These are phyloP conservation scores for Amanita rubescens DNA, from an alignment of 768 basidiomycete genomes.

Conservation along the genomic window DNA sequence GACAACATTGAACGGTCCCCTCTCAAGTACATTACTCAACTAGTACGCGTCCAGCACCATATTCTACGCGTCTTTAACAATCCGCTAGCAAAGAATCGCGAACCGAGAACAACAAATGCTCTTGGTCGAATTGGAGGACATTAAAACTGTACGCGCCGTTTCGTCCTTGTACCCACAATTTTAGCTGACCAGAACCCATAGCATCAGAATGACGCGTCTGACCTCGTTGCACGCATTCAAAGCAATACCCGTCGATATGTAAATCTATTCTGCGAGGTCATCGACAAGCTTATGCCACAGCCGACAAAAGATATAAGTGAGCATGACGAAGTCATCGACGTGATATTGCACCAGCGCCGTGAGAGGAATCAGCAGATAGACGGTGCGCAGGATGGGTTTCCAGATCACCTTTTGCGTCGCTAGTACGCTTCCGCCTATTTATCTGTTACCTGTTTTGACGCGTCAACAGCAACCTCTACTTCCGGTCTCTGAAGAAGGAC, in stretches of 20 bases:
- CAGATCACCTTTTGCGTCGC: constrained; percentile 84
- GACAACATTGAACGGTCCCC: constrained; percentile 28
- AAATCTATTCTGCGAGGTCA: constrained; percentile 79
- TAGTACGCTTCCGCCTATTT: constrained; percentile 65
- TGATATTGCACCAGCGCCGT: constrained; percentile 89
- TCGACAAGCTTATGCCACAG: constrained; percentile 83
- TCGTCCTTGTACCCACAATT: neutral
- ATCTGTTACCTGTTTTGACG: constrained; percentile 11
- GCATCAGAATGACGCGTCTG: constrained; percentile 65
- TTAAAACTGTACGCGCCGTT: constrained; percentile 50
- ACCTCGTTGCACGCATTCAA: constrained; percentile 72
- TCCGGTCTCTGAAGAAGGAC: constrained; percentile 76
- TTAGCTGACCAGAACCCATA: constrained; percentile 21
- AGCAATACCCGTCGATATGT: constrained; percentile 88
- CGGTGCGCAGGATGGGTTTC: constrained; percentile 71
- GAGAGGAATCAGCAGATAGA: constrained; percentile 83
- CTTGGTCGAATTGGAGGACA: constrained; percentile 82
- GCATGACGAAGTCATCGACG: constrained; percentile 92
- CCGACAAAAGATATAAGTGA: constrained; percentile 88
- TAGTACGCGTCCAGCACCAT: constrained; percentile 45
- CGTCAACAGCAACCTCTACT: constrained; percentile 77
- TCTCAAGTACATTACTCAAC: constrained; percentile 75
- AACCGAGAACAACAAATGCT: constrained; percentile 92
- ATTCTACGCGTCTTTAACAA: constrained; percentile 23
- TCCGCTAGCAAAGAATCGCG: constrained; percentile 75